A percentile compares a stretch with the other conserved stretches of the same genome.
Evolutionary conservation across 2,329 filamentous ascomycete genomes (phyloP).

Genomic region (Colletotrichum kahawae): DNA sequence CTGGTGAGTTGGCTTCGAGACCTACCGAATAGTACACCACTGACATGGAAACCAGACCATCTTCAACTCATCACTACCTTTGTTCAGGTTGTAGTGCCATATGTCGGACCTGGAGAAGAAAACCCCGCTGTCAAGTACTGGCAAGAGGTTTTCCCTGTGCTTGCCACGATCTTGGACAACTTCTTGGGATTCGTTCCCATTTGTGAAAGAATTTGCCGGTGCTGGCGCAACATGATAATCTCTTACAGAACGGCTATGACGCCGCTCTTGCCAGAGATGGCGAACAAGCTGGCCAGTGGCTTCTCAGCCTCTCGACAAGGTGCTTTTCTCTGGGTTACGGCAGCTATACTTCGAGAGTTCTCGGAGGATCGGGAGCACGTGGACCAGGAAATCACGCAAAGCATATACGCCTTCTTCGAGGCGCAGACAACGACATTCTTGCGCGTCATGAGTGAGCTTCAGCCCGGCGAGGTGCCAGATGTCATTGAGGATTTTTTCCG

Average conservation of each 20-base stretch:
- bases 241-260: conserved; percentile 91
- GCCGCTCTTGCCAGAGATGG: conserved; percentile 82
- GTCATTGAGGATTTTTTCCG: conserved; percentile 98
- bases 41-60: conserved; percentile 66
- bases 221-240: conserved; percentile 96
- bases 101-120: conserved; percentile 71
- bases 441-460: conserved; percentile 84
- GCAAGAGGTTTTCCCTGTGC: conserved; percentile 87
- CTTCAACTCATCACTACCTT: conserved; percentile 92
- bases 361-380: conserved; percentile 88
- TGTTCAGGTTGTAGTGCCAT: conserved; percentile 77
- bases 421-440: conserved; percentile 90
- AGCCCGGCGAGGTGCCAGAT: conserved; percentile 74
- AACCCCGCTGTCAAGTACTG: conserved; percentile 97
- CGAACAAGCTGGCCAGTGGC: conserved; percentile 84
- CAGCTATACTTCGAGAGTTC: conserved; percentile 93
- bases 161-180: conserved; percentile 85
- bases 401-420: conserved; percentile 94
- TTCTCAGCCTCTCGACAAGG: conserved; percentile 89
- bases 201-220: conserved; percentile 90
- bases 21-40: background rate
- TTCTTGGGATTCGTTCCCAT: conserved; percentile 89
- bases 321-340: conserved; percentile 98
- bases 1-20: conserved; percentile 58
- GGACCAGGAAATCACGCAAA: conserved; percentile 78